Percentiles rank a stretch among this genome's conserved stretches.
phyloP scores from a whole-genome alignment of 2,329 filamentous ascomycete genomes.

The Domatiomyces globalis region DNA sequence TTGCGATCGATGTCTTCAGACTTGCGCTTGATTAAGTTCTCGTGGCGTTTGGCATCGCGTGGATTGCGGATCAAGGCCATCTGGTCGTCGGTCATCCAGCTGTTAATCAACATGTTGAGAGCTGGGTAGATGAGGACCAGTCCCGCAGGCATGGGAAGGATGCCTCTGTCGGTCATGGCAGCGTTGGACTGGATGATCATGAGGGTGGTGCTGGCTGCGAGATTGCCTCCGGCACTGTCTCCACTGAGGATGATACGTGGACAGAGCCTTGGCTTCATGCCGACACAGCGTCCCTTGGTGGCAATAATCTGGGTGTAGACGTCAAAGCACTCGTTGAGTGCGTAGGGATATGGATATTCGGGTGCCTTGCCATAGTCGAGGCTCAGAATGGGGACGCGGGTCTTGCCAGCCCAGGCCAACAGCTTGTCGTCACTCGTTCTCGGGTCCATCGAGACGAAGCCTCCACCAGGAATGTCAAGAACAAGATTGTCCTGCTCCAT shows the following conservation, averaged over 20 bases:
- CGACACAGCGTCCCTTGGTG: conserved; percentile 60
- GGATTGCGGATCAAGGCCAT: conserved; percentile 79
- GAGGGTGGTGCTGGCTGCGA: conserved; percentile 65
- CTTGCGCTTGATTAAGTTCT: conserved; percentile 65
- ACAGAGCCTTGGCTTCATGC: conserved; percentile 50
- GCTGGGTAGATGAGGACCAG: conserved; percentile 78
- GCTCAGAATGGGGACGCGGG: conserved; percentile 76
- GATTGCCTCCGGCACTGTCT: conserved; percentile 70
- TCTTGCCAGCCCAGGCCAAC: conserved; percentile 79
- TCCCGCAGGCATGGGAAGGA: conserved; percentile 61
- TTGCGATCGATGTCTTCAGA: conserved; percentile 48
- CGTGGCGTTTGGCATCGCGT: conserved; percentile 47
- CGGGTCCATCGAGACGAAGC: conserved; percentile 95
- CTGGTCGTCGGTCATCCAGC: conserved; percentile 98
- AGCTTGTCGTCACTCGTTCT: conserved; percentile 87
- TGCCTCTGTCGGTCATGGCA: conserved; percentile 29
- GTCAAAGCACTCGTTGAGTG: conserved; percentile 76
- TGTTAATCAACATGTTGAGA: conserved; percentile 92
- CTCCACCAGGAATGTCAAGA: conserved; percentile 82
- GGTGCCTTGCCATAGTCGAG: conserved; percentile 83
- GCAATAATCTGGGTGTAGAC: conserved; percentile 62
- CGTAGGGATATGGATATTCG: conserved; percentile 72
- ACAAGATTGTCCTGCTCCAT: conserved; percentile 64
- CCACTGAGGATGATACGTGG: conserved; percentile 62
- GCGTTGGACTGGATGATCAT: conserved; percentile 73